A percentile compares a stretch with the other conserved stretches of the same genome.
phyloP scores from a whole-genome alignment of 2,329 filamentous ascomycete species.

The Graphium sp. region DNA sequence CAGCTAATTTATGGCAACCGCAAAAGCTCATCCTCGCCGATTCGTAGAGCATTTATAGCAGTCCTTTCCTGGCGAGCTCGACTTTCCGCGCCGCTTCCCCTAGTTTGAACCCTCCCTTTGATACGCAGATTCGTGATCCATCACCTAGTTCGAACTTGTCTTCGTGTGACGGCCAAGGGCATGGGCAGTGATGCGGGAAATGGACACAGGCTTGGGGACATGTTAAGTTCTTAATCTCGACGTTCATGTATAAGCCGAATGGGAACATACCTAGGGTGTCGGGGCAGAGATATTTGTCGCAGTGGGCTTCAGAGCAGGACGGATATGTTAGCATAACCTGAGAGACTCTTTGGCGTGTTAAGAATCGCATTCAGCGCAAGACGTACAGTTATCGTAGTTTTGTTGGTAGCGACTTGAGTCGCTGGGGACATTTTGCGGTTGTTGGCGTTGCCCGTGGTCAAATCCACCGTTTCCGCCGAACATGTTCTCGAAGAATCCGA shows the following conservation, averaged over 20 bases:
- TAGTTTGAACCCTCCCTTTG: slow-evolving; percentile 56
- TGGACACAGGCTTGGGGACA: slow-evolving; percentile 60
- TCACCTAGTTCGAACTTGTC: slow-evolving; percentile 65
- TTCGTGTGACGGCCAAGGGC: slow-evolving; percentile 59
- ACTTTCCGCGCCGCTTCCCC: slow-evolving; percentile 61
- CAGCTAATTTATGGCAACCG: not conserved
- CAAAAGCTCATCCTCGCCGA: too few relatives aligned
- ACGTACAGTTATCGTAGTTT: slow-evolving; percentile 49
- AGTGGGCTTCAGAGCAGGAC: slow-evolving; percentile 41
- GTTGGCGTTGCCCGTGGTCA: slow-evolving; percentile 35
- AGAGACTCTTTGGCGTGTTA: not conserved
- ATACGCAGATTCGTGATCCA: slow-evolving; percentile 56
- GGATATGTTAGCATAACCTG: not conserved
- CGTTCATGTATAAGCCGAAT: not conserved
- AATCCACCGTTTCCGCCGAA: slow-evolving; percentile 46
- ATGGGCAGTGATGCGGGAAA: slow-evolving; percentile 94
- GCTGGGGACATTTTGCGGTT: slow-evolving; percentile 66
- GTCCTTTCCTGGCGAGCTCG: slow-evolving; percentile 62
- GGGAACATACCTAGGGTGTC: slow-evolving; percentile 48
- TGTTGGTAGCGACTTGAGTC: slow-evolving; percentile 68
- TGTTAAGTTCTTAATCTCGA: not conserved
- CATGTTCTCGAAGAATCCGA: slow-evolving; percentile 98
- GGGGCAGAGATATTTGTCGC: slow-evolving; percentile 87
- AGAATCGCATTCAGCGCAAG: not conserved
- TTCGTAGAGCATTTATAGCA: slow-evolving; percentile 31